These are phyloP conservation scores for Globisporangium orthogonon DNA, from an alignment of 352 stramenopile genomes.

Conservation along the genomic window DNA sequence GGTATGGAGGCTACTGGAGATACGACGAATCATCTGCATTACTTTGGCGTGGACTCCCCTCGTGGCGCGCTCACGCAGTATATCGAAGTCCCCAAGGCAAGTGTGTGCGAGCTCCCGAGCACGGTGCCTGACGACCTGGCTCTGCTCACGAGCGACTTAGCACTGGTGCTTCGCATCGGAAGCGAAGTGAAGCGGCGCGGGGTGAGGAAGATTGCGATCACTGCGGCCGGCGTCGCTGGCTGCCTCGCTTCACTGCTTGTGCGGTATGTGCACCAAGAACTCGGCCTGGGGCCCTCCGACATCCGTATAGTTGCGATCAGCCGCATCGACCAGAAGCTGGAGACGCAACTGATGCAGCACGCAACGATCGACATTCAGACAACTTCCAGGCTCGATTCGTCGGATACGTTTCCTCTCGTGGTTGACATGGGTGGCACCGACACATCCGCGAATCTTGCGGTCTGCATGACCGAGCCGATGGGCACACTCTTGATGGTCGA, in stretches of 20 bases:
- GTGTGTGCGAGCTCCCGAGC: constrained; percentile 22
- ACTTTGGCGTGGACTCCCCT: constrained; percentile 26
- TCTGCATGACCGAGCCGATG: constrained; percentile 37
- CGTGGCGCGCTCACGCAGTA: constrained; percentile 31
- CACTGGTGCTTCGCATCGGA: constrained; percentile 29
- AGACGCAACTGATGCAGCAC: constrained; percentile 8
- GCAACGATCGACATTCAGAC: constrained; percentile 22
- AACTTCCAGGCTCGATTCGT: constrained; percentile 13
- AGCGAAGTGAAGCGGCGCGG: constrained; percentile 19
- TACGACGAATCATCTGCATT: neutral
- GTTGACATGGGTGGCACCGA: constrained; percentile 50
- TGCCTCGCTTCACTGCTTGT: constrained; percentile 18
- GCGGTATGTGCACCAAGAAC: constrained; percentile 21
- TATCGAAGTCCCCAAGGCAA: constrained; percentile 31
- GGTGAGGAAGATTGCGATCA: constrained; percentile 21
- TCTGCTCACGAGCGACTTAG: constrained; percentile 31
- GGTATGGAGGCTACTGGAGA: neutral
- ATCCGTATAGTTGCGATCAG: constrained; percentile 26
- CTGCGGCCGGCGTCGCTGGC: constrained; percentile 15
- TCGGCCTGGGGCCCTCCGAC: constrained; percentile 15
- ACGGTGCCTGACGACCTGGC: constrained; percentile 32
- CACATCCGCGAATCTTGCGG: constrained; percentile 32
- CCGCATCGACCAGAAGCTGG: neutral
- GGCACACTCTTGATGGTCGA: constrained; percentile 36
- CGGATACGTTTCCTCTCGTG: constrained; percentile 18